Percentiles rank a stretch among this genome's conserved stretches.
These are phyloP conservation scores for Scedosporium dehoogii DNA, from an alignment of 2,329 filamentous ascomycete genomes.

Conservation along the genomic window DNA sequence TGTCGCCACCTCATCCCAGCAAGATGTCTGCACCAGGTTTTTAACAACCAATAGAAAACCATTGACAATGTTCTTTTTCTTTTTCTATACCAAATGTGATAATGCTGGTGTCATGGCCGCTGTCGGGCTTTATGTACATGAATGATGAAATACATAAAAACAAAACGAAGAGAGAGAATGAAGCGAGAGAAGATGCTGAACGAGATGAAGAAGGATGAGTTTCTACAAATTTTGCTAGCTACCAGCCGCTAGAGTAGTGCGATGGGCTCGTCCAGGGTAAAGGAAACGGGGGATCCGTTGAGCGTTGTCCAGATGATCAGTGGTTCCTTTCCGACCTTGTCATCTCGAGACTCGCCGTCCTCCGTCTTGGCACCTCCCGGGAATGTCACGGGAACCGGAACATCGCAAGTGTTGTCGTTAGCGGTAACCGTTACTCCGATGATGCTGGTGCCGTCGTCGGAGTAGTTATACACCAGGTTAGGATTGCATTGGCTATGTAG, in stretches of 20 bases:
- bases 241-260: not conserved
- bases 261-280: constrained; percentile 17
- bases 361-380: constrained; percentile 31
- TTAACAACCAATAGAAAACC: too few relatives aligned
- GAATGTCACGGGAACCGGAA: constrained; percentile 44
- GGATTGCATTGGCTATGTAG: constrained; percentile 29
- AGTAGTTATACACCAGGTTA: constrained; percentile 32
- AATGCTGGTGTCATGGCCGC: not conserved
- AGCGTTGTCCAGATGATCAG: constrained; percentile 39
- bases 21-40: too few relatives aligned
- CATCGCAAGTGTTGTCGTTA: constrained; percentile 37
- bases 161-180: not conserved
- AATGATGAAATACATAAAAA: too few relatives aligned
- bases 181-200: not conserved
- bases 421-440: constrained; percentile 38
- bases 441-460: constrained; percentile 31
- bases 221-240: not conserved
- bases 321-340: constrained; percentile 45
- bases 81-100: not conserved
- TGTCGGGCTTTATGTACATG: not conserved
- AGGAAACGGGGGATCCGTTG: constrained; percentile 31
- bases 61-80: not conserved
- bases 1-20: not conserved
- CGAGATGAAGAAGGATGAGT: not conserved
- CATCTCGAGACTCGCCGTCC: constrained; percentile 29